These are phyloP conservation scores for Quercus lobata DNA, from an alignment of 331 rosid species.

Conservation along the genomic window DNA sequence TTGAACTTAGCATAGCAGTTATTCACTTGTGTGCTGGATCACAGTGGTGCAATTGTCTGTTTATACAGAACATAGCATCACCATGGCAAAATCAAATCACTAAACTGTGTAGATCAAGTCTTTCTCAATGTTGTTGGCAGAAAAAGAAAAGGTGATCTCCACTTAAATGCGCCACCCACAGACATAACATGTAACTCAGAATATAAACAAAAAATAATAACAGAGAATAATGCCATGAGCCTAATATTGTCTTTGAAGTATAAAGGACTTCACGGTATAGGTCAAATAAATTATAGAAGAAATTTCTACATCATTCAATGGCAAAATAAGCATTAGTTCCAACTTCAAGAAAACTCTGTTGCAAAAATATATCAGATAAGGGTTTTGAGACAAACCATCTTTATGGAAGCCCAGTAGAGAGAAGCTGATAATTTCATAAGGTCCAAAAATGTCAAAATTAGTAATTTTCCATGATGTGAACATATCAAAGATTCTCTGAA, in stretches of 20 bases:
- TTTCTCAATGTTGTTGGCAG: not conserved
- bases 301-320: not conserved
- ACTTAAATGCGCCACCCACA: not conserved
- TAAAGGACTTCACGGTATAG: not conserved
- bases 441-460: conserved; percentile 64
- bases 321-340: not conserved
- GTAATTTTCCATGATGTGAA: conserved; percentile 50
- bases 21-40: not conserved
- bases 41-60: not conserved
- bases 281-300: not conserved
- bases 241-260: not conserved
- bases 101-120: not conserved
- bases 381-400: conserved; percentile 41
- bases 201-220: too few species aligned
- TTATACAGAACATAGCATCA: not conserved
- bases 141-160: not conserved
- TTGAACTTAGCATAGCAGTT: not conserved
- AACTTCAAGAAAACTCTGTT: not conserved
- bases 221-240: not conserved
- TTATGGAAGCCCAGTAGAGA: conserved; percentile 52
- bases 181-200: not conserved
- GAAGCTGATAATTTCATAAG: conserved; percentile 77
- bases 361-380: conserved; percentile 1
- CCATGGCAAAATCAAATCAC: not conserved
- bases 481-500: conserved; percentile 27